A percentile compares a stretch with the other conserved stretches of the same genome.
These are phyloP conservation scores for Pyrus communis DNA, from an alignment of 306 rosid genomes.

Conservation along the genomic window DNA sequence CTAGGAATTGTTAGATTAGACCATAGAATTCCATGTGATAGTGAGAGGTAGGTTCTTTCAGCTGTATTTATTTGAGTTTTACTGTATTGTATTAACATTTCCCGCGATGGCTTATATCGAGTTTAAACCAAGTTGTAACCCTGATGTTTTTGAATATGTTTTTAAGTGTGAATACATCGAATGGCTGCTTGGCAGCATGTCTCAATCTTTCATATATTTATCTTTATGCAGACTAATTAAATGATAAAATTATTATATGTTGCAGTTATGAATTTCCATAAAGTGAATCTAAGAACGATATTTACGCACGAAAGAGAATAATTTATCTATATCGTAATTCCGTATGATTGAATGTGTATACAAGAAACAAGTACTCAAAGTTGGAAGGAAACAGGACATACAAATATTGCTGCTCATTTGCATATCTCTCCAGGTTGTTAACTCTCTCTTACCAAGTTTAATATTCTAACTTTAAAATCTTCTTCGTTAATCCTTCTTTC, in stretches of 20 bases:
- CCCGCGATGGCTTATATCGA: neutral
- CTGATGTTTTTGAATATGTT: neutral
- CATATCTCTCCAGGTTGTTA: slow-evolving; percentile 1
- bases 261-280: neutral
- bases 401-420: neutral
- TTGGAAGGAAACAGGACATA: neutral
- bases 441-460: slow-evolving; percentile 7
- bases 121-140: slow-evolving; percentile 11
- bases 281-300: neutral
- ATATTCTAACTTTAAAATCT: slow-evolving; percentile 2
- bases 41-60: neutral
- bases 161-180: neutral
- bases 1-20: slow-evolving; percentile 12
- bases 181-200: neutral
- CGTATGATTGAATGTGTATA: neutral
- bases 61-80: neutral
- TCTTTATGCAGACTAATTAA: neutral
- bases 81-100: neutral
- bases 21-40: neutral
- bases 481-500: neutral
- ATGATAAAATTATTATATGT: slow-evolving; percentile 5
- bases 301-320: slow-evolving; percentile 1
- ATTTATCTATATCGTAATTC: neutral
- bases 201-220: neutral
- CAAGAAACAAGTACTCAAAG: neutral